Conservation (phyloP, 129 eudicot genomes). For the Helianthus tuberosus region DNA sequence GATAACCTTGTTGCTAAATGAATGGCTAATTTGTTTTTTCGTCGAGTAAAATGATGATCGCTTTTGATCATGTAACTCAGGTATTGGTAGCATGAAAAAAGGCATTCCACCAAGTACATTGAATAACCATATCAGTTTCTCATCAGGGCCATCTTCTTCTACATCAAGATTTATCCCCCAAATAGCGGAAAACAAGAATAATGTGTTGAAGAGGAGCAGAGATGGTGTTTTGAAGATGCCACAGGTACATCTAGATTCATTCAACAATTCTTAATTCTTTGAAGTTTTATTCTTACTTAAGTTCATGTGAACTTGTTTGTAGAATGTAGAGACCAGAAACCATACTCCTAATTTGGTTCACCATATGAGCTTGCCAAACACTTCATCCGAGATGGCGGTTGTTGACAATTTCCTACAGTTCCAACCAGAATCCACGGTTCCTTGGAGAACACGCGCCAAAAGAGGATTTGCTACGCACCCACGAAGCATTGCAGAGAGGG, state of each 20-base stretch:
- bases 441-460: constrained; percentile 81
- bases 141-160: constrained; percentile 50
- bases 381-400: constrained; percentile 55
- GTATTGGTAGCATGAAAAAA: constrained; percentile 40
- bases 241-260: constrained; percentile 52
- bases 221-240: constrained; percentile 59
- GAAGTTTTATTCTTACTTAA: neutral
- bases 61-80: constrained; percentile 42
- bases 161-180: constrained; percentile 58
- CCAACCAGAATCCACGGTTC: constrained; percentile 65
- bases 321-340: constrained; percentile 59
- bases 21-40: neutral
- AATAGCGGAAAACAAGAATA: constrained; percentile 47
- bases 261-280: constrained; percentile 2
- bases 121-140: constrained; percentile 55
- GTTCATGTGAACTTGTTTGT: constrained; percentile 14
- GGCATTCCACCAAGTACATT: constrained; percentile 41
- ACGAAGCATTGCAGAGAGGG: constrained; percentile 97
- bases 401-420: constrained; percentile 67
- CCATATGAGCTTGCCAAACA: constrained; percentile 86
- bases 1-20: neutral
- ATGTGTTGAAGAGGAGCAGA: constrained; percentile 54
- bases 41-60: neutral
- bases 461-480: constrained; percentile 98
- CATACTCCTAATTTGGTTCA: constrained; percentile 56